Evolutionary conservation across 2,329 filamentous ascomycete species (phyloP), one percentile per base, ranked within the genome.

Genomic region (Penicillium sp.): DNA sequence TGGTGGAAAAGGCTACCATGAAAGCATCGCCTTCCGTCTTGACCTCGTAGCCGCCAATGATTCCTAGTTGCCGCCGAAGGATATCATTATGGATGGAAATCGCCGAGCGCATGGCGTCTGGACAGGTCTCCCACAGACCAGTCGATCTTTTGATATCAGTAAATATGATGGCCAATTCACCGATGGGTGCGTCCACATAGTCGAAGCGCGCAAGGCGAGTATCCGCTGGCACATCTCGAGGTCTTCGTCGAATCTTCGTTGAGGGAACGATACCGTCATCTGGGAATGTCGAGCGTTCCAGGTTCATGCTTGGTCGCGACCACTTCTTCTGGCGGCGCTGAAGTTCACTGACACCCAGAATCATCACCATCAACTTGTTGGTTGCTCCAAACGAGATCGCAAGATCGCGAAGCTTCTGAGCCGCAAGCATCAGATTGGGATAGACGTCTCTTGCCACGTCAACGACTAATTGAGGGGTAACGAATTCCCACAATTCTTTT

Each of bases 1-100:
- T 90, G 0, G 93, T 97, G 1, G 90, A 88, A 70, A 98, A 98
- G 8, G 91, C 95, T 29, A 98, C 93, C 90, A 98, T 97, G 64
- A 98, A 98, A 7, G 93, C 93, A 71, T 98, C 93, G 58, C 93
- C 93, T 88, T 98, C 93, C 13, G 93, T 98, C 77, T 98, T 98
- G 69, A 98, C 93, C 72, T 98, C 93, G 64, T 96, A 98, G 1
- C 93, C 93, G 63, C 93, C 93, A 59, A 96, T 94, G 54, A 90
- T 85, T 43, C 93, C 84, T 58, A 98, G 75, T 66, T 97, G 91
- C 47, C 93, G 82, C 57, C 93, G 86, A 85, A 98, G 95, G 39
- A 96, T 82, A 61, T 95, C 90, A 68, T 98, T 98, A 76, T 98
- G 93, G 58, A 95, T 84, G 69, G 91, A 94, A 71, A 98, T 98